These are phyloP conservation scores for Debaryomyces hansenii DNA, from an alignment of 805 yeast species.

Conservation along the genomic window DNA sequence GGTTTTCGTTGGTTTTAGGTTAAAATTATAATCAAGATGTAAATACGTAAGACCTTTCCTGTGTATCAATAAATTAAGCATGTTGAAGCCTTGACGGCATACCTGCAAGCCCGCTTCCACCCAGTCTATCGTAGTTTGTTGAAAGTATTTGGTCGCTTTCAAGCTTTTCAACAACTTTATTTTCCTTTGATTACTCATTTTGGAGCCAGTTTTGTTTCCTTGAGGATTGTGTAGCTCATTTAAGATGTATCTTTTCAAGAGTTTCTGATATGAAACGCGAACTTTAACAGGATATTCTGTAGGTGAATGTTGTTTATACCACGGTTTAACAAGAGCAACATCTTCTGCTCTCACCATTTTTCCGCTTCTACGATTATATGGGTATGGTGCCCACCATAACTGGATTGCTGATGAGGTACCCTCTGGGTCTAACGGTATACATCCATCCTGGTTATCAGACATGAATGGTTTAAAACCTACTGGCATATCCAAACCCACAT, in stretches of 20 bases:
- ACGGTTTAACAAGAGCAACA: conserved; percentile 76
- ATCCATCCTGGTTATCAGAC: conserved; percentile 8
- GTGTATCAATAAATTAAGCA: conserved; percentile 87
- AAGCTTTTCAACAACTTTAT: conserved; percentile 63
- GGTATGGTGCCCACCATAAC: conserved; percentile 80
- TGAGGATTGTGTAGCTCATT: conserved; percentile 62
- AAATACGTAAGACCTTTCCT: conserved; percentile 87
- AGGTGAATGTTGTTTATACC: conserved; percentile 75
- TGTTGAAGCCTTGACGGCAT: conserved; percentile 89
- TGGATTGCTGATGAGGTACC: conserved; percentile 55
- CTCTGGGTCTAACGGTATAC: conserved; percentile 34
- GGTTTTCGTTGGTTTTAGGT: conserved; percentile 93
- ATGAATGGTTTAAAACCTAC: conserved; percentile 53
- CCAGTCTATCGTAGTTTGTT: conserved; percentile 93
- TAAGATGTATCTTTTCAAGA: conserved; percentile 72
- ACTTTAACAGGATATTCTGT: conserved; percentile 70
- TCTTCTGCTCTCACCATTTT: conserved; percentile 81
- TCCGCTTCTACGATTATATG: conserved; percentile 78
- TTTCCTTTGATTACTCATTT: conserved; percentile 47
- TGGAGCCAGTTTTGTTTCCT: conserved; percentile 20
- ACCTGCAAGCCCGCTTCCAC: conserved; percentile 96
- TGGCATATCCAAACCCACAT: conserved; percentile 34
- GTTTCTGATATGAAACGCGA: conserved; percentile 82
- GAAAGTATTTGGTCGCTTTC: conserved; percentile 82
- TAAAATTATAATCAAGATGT: conserved; percentile 94